A percentile compares a stretch with the other conserved stretches of the same genome.
Conservation (phyloP, 2,329 filamentous ascomycete species). For the Colletotrichum godetiae region DNA sequence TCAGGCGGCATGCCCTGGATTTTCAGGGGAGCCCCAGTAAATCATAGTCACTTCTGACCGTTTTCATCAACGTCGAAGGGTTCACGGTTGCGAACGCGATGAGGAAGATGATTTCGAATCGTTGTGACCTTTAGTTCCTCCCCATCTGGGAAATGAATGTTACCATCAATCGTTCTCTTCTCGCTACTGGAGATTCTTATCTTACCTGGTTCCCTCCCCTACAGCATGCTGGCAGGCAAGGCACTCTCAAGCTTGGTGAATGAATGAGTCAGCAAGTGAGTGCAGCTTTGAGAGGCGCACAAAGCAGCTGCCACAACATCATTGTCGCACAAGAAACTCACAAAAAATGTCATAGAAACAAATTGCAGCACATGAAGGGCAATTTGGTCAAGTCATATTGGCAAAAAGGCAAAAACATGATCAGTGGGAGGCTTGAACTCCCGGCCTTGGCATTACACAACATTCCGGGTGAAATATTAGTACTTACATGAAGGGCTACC, state of each 20-base stretch:
- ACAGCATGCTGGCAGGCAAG: not conserved
- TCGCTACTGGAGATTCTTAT: not conserved
- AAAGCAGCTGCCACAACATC: too few relatives aligned
- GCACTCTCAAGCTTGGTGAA: not conserved
- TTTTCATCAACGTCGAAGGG: not conserved
- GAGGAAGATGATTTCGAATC: not conserved
- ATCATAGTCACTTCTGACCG: not conserved
- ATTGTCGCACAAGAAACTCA: too few relatives aligned
- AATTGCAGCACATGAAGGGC: too few relatives aligned
- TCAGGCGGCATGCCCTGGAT: not conserved
- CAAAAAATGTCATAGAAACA: too few relatives aligned
- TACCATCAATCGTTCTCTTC: not conserved
- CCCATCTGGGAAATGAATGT: not conserved
- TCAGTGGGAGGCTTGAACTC: constrained; percentile 25
- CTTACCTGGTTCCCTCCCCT: not conserved
- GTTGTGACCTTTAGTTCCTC: too few relatives aligned
- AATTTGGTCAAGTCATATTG: rapidly evolving
- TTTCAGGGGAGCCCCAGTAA: constrained; percentile 18
- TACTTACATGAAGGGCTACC: not conserved
- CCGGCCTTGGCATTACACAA: constrained; percentile 17
- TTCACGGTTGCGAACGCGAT: not conserved
- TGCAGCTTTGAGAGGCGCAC: too few relatives aligned
- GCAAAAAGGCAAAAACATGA: not conserved
- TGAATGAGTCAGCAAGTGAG: not conserved
- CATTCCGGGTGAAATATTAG: constrained; percentile 1